Conservation (phyloP, 78 protist species). For the Dictyostelium brefeldianum region DNA sequence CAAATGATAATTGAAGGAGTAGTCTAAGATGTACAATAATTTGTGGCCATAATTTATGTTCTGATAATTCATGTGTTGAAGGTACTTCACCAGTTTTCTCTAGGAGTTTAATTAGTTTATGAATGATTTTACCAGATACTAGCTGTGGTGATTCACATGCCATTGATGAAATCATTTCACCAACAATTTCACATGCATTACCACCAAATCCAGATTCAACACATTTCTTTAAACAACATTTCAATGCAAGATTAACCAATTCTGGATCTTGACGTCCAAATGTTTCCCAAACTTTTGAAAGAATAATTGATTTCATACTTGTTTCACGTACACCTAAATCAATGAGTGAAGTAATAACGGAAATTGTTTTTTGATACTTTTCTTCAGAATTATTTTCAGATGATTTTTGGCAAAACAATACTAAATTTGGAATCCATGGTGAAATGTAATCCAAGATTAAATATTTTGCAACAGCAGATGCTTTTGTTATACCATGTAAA, state of each 20-base stretch:
- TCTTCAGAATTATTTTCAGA: background rate
- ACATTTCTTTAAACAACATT: slow-evolving; percentile 40
- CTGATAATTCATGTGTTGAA: background rate
- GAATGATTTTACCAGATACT: slow-evolving; percentile 51
- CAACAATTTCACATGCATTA: slow-evolving; percentile 34
- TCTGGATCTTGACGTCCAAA: slow-evolving; percentile 34
- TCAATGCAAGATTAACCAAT: slow-evolving; percentile 25
- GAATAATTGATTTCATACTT: slow-evolving; percentile 61
- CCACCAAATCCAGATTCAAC: slow-evolving; percentile 36
- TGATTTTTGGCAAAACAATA: slow-evolving; percentile 30
- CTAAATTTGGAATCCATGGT: slow-evolving; percentile 87
- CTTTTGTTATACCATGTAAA: slow-evolving; percentile 27
- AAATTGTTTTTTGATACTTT: slow-evolving; percentile 3
- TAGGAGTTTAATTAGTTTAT: background rate
- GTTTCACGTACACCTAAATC: slow-evolving; percentile 67
- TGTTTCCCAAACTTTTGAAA: slow-evolving; percentile 80
- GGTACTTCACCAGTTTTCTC: slow-evolving; percentile 17
- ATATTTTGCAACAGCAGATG: slow-evolving; percentile 76
- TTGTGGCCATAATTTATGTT: slow-evolving; percentile 66
- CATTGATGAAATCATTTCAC: slow-evolving; percentile 83
- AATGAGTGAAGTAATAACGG: slow-evolving; percentile 39
- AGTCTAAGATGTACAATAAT: slow-evolving; percentile 67
- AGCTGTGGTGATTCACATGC: slow-evolving; percentile 43
- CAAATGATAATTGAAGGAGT: slow-evolving; percentile 72
- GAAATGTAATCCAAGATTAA: slow-evolving; percentile 81